These are phyloP conservation scores for Zalaria obscura DNA, from an alignment of 2,329 filamentous ascomycete species.

Conservation along the genomic window DNA sequence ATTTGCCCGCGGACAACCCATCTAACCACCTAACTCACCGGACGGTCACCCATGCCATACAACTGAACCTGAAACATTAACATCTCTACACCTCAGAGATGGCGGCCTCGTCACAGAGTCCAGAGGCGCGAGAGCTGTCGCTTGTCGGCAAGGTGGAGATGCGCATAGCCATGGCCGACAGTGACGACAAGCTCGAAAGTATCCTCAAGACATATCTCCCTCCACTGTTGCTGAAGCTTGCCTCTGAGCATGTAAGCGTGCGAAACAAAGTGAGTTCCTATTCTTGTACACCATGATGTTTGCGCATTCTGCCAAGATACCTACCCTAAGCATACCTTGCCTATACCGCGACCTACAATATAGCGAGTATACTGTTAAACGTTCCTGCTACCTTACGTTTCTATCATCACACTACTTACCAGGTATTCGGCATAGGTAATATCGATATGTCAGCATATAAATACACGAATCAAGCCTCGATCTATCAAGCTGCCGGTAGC, in stretches of 20 bases:
- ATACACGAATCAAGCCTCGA: conserved; percentile 45
- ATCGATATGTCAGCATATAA: conserved; percentile 57
- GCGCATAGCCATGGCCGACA: conserved; percentile 67
- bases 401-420: too few relatives aligned
- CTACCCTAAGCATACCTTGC: too few relatives aligned
- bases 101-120: conserved; percentile 17
- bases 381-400: too few relatives aligned
- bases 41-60: too few relatives aligned
- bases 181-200: conserved; percentile 68
- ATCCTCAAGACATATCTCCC: conserved; percentile 67
- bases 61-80: too few relatives aligned
- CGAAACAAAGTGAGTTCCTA: conserved; percentile 50
- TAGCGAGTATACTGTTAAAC: too few relatives aligned
- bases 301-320: too few relatives aligned
- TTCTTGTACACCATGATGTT: not conserved
- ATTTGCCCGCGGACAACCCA: too few relatives aligned
- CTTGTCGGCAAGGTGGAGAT: conserved; percentile 78
- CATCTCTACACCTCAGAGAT: conserved; percentile 3
- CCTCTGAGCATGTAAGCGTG: conserved; percentile 65
- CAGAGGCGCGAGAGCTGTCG: conserved; percentile 60
- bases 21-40: too few relatives aligned
- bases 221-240: conserved; percentile 73
- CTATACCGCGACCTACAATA: too few relatives aligned
- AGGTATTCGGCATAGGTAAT: conserved; percentile 34
- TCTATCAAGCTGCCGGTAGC: conserved; percentile 68